Evolutionary conservation across 2,329 filamentous ascomycete species (phyloP), one percentile per base, ranked within the genome.

Genomic region (Colletotrichum sp.): DNA sequence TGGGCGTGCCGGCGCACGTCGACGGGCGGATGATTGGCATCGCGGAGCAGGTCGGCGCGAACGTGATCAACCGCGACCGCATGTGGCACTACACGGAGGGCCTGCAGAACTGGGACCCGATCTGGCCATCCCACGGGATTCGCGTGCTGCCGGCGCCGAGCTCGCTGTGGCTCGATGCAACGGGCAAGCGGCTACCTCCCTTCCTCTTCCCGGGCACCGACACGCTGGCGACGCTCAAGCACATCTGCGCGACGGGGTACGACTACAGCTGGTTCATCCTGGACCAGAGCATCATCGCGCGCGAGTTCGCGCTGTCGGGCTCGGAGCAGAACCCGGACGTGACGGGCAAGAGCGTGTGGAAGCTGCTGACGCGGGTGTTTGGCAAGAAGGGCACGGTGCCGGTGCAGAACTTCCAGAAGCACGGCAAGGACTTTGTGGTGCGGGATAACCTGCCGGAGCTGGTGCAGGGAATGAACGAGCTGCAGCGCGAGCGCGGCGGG

Each of bases 41-140:
- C 67, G 82, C 90, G 3, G 87, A 91, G 80, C 69, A 79, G 1
- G 87, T 85, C 2, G 91, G 91, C 10, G 91, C 89, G 2, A 85
- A 87, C 73, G 80, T 92, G 75, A 86, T 93, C 84, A 93, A 93
- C 82, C 87, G 88, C 65, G 91, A 93, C 79, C 85, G 91, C 59
- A 92, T 93, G 91, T 93, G 91, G 91, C 91, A 93, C 81, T 93
- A 93, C 80, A 92, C 90, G 13, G 91, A 93, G 79, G 91, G 91
- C 1, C 81, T 93, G 13, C 85, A 87, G 69, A 92, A 93, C 80
- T 93, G 91, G 91, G 83, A 92, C 71, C 86, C 90, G 6, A 92
- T 93, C 81, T 93, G 91, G 91, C 91, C 90, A 0, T 76, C 79
- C 16, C 91, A 93, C 79, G 91, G 91, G 24, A 93, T 93, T 77